Base-by-base conservation (phyloP, 441 rosid species). In the Flueggea neowawraea region DNA sequence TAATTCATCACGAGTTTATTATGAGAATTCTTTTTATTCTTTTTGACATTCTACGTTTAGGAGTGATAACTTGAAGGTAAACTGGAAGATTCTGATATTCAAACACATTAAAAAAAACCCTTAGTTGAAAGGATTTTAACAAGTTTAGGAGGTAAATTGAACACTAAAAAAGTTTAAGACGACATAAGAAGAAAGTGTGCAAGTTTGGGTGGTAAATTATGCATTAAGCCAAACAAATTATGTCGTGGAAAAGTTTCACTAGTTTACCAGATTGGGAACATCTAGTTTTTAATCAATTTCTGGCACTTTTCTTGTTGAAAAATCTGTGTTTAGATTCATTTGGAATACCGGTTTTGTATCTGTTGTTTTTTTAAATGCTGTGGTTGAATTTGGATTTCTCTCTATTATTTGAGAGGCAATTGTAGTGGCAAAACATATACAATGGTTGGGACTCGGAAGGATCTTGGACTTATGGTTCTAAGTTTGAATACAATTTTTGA, bases 391-490 rank as follows among this genome's bases (percentile, higher is more conserved):
- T 58, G 50, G 28, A 32, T 16, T 36, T 43, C 22, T 14, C 54
- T 10, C 52, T n/a, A 17, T 41, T 47, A 12, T 12, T 62, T 15
- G 15, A 36, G 36, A n/a, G 6, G 16, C 57, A 45, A 67, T 73
- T 53, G 50, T 82, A 93, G 97, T 53, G 98, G 97, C 44, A 93
- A 93, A 75, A 93, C 98, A 31, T 83, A 88, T 76, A 88, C 98
- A n/a, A 90, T 93, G 97, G 97, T 93, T 73, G 98, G 98, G 70
- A 84, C 80, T 33, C 67, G 69, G 64, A 77, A 78, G 69, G 97
- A 93, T 69, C 98, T 96, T 57, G 98, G 98, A 69, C 90, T 93
- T 67, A 93, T 93, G 98, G 95, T 93, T 81, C 93, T 90, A 66
- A 85, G 98, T 70, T 69, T 90, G 84, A 76, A 86, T 68, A 87